Base-by-base conservation (phyloP, 805 yeast genomes). In the Monosporozyma unispora region DNA sequence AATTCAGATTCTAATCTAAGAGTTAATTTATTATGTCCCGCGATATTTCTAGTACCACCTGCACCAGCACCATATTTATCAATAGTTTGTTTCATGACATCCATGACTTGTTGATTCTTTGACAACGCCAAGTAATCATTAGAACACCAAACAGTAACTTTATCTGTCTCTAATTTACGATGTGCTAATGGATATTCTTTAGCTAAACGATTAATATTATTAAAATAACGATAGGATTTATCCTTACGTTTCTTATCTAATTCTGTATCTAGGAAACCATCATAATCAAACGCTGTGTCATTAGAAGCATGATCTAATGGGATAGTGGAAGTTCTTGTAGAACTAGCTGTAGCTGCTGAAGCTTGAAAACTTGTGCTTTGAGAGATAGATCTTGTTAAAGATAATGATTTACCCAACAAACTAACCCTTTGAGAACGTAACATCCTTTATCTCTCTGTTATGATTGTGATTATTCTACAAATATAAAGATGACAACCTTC, bases 141-240 rank as follows among this genome's bases (percentile, higher is more conserved):
- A 40, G 99, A 90, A 64, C 99, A 93, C 99, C 99, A 93, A 51
- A 93, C 99, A 47, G 96, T 89, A 51, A 93, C 99, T 64, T 86
- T 86, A 61, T 88, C 95, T 14, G 73, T 73, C 62, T 83, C 87
- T 35, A 63, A 53, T 50, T 82, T 76, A 56, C 93, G 79, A 64
- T 93, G 99, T 35, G 99, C 99, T 61, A 73, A 73, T 42, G 99
- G 99, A 64, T 88, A 93, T 65, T 91, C 96, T 52, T 81, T 75
- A 45, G 98, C 98, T 59, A 93, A 76, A 58, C 99, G 82, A 75
- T 93, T 93, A 73, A 93, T 89, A 75, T 93, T 93, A 79, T 93
- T 93, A 78, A 93, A 93, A 69, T 79, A 91, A 60, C 99, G 84
- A 71, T 93, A 93, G 21, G 97, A 88, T 68, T 86, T 87, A 73